Evolutionary conservation across 2,329 filamentous ascomycete genomes (phyloP), one percentile per base, ranked within the genome.

Genomic region (Fusarium subtropicale): DNA sequence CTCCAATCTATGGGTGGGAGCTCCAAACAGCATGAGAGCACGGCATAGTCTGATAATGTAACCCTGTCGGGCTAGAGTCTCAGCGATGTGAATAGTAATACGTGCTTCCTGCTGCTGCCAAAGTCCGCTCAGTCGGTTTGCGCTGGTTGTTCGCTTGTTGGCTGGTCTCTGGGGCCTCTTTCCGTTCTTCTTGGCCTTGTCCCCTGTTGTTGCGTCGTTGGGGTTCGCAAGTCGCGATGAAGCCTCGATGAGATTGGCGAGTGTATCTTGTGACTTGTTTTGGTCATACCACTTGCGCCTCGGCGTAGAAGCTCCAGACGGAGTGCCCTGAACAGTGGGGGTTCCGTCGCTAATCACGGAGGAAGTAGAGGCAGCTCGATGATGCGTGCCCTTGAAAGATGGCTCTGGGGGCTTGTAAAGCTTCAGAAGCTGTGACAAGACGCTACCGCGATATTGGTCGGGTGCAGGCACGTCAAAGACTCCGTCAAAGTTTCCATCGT

Each of bases 1-100:
- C 78, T 97, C 94, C 12, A 97, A 82, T 11, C 94, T 89, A 81
- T 97, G 94, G 0, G 93, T 97, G 0, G 94, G 94, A 1, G 94
- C 94, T 16, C 94, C 94, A 68, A 91, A 97, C 65, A 89, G 84
- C 93, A 97, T 97, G 64, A 97, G 80, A 1, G 92, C 92, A 44
- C 89, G 88, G 77, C 94, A 97, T 7, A 97, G 87, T 75, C 91
- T 93, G 66, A 94, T 87, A 53, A 97, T 86, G 77, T 97, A 97
- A 67, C 88, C 88, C 73, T 97, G 93, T 5, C 93, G 87, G 38
- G 89, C 88, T 16, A 97, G 84, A 3, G 91, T 94, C 70, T 88
- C 83, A 30, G 88, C 87, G 67, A 90, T 89, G 73, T 85, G 82
- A 18, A 84, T 75, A 1, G 82, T 83, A 56, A 84, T 84, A 13